These are phyloP conservation scores for Ogataea parapolymorpha DNA, from an alignment of 805 yeast genomes.

Conservation along the genomic window DNA sequence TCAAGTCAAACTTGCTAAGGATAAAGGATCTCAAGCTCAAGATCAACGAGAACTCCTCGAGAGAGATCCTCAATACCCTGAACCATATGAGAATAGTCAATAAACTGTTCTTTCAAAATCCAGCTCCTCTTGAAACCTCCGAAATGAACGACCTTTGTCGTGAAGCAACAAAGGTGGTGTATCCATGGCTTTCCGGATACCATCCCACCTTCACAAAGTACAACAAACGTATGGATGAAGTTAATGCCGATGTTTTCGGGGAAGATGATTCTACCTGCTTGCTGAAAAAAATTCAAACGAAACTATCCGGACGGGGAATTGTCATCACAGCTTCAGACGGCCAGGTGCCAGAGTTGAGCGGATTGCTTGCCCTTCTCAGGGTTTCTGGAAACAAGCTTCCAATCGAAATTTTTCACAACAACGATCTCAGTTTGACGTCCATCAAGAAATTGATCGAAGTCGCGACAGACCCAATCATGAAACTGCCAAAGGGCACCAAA, in stretches of 20 bases:
- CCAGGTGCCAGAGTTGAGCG: slow-evolving; percentile 45
- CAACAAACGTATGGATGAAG: slow-evolving; percentile 22
- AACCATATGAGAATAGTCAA: slow-evolving; percentile 28
- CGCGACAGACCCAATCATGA: slow-evolving; percentile 34
- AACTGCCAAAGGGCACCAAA: slow-evolving; percentile 23
- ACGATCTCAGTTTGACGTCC: slow-evolving; percentile 36
- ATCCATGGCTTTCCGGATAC: slow-evolving; percentile 40
- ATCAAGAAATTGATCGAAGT: slow-evolving; percentile 34
- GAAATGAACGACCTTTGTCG: slow-evolving; percentile 16
- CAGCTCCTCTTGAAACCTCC: slow-evolving; percentile 5
- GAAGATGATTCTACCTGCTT: slow-evolving; percentile 20
- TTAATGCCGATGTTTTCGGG: slow-evolving; percentile 13
- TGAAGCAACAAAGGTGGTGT: slow-evolving; percentile 26
- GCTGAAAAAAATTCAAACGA: slow-evolving; percentile 28
- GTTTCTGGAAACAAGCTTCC: slow-evolving; percentile 50
- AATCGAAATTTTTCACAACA: slow-evolving; percentile 43
- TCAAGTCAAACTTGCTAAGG: slow-evolving; percentile 19
- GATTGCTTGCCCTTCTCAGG: slow-evolving; percentile 46
- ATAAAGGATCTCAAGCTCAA: slow-evolving; percentile 22
- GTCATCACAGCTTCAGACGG: slow-evolving; percentile 49
- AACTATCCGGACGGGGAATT: slow-evolving; percentile 47
- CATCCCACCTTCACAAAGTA: slow-evolving; percentile 39
- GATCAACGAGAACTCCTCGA: slow-evolving; percentile 24
- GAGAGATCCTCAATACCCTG: slow-evolving; percentile 24
- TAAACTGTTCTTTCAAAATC: slow-evolving; percentile 20